Conservation (phyloP, 116 monocot genomes). For the Cymodocea nodosa region DNA sequence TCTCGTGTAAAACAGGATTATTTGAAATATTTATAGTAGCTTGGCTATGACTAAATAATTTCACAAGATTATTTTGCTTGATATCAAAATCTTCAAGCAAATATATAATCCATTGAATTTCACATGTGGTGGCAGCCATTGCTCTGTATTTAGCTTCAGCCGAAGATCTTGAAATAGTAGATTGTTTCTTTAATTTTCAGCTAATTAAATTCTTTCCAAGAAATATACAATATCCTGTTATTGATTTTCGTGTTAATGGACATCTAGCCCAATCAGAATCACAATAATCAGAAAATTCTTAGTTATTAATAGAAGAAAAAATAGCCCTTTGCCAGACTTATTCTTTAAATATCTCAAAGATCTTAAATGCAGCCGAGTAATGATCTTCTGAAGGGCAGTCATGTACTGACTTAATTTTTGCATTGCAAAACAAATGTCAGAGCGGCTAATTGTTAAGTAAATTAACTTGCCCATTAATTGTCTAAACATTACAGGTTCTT, state of each 20-base stretch:
- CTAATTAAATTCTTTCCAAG: neutral
- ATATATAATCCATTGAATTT: neutral
- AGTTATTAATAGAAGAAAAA: too few species aligned
- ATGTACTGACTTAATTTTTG: neutral
- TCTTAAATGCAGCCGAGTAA: neutral
- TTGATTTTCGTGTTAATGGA: neutral
- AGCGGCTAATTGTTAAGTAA: conserved; percentile 7
- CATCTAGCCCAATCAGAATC: conserved; percentile 8
- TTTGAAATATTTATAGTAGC: neutral
- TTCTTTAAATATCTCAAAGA: conserved; percentile 1
- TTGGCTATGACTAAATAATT: neutral
- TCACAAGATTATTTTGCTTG: neutral
- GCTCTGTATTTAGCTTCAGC: neutral
- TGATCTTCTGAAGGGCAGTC: conserved; percentile 2
- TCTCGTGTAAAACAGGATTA: conserved; percentile 3
- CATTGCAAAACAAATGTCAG: conserved; percentile 1
- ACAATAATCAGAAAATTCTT: conserved; percentile 5
- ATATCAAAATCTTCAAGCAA: neutral
- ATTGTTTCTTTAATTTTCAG: conserved; percentile 1
- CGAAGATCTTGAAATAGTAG: neutral
- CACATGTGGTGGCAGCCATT: neutral
- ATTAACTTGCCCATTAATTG: neutral
- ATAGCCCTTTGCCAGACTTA: neutral
- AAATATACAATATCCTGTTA: neutral
- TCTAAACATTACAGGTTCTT: neutral